phyloP scores from a whole-genome alignment of 2,329 filamentous ascomycete genomes.

The Dothiorella sarmentorum region DNA sequence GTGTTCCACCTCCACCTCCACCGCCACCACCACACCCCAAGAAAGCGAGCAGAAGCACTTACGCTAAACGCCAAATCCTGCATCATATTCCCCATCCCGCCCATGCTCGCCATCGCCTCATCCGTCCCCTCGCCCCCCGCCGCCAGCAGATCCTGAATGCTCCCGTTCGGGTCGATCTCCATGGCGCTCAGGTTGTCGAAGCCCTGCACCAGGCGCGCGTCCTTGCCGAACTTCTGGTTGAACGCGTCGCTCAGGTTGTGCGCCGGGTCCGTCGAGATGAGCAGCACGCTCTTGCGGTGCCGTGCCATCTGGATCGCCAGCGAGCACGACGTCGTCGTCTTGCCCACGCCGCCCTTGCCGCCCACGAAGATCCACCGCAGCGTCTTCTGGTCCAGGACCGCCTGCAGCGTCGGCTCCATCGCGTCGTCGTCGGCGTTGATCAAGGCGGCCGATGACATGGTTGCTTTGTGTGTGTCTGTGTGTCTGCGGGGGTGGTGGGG shows the following conservation, averaged over 20 bases:
- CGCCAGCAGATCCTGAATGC: slow-evolving; percentile 89
- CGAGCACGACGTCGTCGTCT: slow-evolving; percentile 98
- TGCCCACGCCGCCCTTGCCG: slow-evolving; percentile 96
- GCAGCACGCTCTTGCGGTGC: slow-evolving; percentile 88
- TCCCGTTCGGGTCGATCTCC: slow-evolving; percentile 98
- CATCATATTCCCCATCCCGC: slow-evolving; percentile 89
- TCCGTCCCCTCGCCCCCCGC: slow-evolving; percentile 68
- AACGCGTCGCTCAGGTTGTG: slow-evolving; percentile 98
- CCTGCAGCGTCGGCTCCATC: slow-evolving; percentile 89
- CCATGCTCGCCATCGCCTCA: slow-evolving; percentile 66
- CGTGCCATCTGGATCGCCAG: slow-evolving; percentile 96
- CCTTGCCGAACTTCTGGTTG: slow-evolving; percentile 98
- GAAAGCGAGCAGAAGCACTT: slow-evolving; percentile 34
- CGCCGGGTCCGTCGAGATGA: slow-evolving; percentile 97
- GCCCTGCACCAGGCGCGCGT: slow-evolving; percentile 86
- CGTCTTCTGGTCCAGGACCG: slow-evolving; percentile 89
- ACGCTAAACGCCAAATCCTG: slow-evolving; percentile 96
- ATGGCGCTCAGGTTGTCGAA: slow-evolving; percentile 94
- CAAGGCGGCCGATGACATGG: slow-evolving; percentile 37
- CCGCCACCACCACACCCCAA: background rate
- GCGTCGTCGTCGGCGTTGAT: slow-evolving; percentile 62
- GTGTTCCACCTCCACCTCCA: background rate
- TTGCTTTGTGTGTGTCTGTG: slow-evolving; percentile 7
- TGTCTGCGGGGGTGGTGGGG: background rate
- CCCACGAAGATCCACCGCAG: slow-evolving; percentile 99